phyloP scores from a whole-genome alignment of 2,329 filamentous ascomycete species.

The Colletotrichum tamarilloi region DNA sequence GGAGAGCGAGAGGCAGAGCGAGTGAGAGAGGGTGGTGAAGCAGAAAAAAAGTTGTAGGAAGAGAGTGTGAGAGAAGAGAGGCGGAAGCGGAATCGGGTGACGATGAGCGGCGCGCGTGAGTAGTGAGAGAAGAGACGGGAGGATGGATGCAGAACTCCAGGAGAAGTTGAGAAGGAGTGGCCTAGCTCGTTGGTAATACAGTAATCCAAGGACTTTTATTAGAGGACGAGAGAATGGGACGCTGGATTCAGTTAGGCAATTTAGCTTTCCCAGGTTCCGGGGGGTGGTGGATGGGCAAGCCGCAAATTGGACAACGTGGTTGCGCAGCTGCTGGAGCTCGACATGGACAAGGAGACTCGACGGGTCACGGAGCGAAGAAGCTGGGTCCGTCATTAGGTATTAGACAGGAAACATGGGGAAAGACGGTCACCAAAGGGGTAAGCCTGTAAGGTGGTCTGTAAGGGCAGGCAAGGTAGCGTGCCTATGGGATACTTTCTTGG shows the following conservation, averaged over 20 bases:
- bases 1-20: neutral
- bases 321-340: conserved; percentile 9
- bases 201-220: conserved; percentile 34
- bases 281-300: conserved; percentile 13
- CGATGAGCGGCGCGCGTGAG: conserved; percentile 29
- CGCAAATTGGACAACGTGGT: conserved; percentile 18
- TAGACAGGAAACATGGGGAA: conserved; percentile 26
- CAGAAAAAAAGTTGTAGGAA: conserved; percentile 25
- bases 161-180: neutral
- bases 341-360: conserved; percentile 1
- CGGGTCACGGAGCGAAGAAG: neutral
- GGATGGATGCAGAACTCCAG: neutral
- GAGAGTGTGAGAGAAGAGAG: conserved; percentile 7
- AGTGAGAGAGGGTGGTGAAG: neutral
- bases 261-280: conserved; percentile 29
- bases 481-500: neutral
- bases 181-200: conserved; percentile 27
- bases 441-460: too few relatives aligned
- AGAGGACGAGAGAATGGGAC: conserved; percentile 24
- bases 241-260: conserved; percentile 33
- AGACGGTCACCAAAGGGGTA: neutral
- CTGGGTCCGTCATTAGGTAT: conserved; percentile 4
- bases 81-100: conserved; percentile 9
- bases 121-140: neutral
- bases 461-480: neutral